These are phyloP conservation scores for Xanthoconium separans DNA, from an alignment of 1,284 basidiomycete genomes.

Conservation along the genomic window DNA sequence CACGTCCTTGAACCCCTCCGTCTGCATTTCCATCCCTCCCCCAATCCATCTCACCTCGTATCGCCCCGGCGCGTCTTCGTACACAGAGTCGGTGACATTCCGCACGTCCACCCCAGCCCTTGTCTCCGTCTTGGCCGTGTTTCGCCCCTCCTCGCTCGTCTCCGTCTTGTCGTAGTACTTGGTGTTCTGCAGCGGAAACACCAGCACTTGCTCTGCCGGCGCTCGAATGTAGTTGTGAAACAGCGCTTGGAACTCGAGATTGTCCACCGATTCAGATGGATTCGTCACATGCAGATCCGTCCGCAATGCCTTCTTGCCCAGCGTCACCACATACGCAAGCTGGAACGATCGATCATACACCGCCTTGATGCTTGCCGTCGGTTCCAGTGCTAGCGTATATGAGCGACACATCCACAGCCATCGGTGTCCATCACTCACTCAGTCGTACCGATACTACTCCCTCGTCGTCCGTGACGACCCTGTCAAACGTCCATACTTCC, in stretches of 20 bases:
- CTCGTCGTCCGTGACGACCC: conserved; percentile 65
- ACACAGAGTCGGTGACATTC: conserved; percentile 70
- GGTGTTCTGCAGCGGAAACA: conserved; percentile 60
- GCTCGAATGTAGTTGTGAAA: conserved; percentile 86
- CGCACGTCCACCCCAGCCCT: conserved; percentile 62
- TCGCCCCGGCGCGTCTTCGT: conserved; percentile 59
- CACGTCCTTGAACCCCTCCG: conserved; percentile 68
- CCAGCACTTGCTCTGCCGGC: conserved; percentile 53
- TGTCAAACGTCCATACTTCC: conserved; percentile 66
- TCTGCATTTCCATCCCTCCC: conserved; percentile 56
- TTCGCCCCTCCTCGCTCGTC: conserved; percentile 47
- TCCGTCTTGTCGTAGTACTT: conserved; percentile 80
- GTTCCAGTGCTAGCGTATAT: conserved; percentile 51
- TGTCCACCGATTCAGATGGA: conserved; percentile 45
- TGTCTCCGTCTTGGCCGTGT: conserved; percentile 57
- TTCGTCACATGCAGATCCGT: conserved; percentile 82
- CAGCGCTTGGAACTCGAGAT: conserved; percentile 82
- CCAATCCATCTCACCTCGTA: conserved; percentile 63
- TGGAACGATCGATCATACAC: conserved; percentile 64
- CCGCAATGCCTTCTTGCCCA: conserved; percentile 71
- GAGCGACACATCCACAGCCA: neutral
- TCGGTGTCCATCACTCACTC: conserved; percentile 44
- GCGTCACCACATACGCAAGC: conserved; percentile 76
- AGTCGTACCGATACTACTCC: conserved; percentile 72
- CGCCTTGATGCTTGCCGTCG: conserved; percentile 55